These are phyloP conservation scores for Xerocomus brunneocitrinus DNA, from an alignment of 768 basidiomycete species.

Conservation along the genomic window DNA sequence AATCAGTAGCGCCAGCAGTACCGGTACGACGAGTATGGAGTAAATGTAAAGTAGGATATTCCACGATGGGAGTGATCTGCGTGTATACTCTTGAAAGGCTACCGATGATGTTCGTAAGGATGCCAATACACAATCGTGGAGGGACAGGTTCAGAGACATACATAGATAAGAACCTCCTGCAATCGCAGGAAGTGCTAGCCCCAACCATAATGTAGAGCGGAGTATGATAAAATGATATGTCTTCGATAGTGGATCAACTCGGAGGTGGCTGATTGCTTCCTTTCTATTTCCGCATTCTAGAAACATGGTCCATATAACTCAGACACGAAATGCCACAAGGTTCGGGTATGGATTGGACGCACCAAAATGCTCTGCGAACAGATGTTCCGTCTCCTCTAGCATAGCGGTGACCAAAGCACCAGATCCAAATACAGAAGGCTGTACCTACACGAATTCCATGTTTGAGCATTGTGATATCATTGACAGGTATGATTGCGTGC, in stretches of 20 bases:
- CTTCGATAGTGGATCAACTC: constrained; percentile 46
- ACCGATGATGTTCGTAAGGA: not conserved
- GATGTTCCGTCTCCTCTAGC: constrained; percentile 68
- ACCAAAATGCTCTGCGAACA: constrained; percentile 78
- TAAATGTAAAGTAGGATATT: constrained; percentile 75
- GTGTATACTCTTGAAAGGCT: constrained; percentile 55
- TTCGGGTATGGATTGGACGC: constrained; percentile 18
- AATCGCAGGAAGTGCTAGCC: constrained; percentile 67
- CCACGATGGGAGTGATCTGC: constrained; percentile 59
- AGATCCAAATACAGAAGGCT: constrained; percentile 63
- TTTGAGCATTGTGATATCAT: not conserved
- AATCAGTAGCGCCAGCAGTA: constrained; percentile 70
- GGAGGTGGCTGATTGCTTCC: constrained; percentile 63
- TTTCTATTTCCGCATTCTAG: constrained; percentile 70
- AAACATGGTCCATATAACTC: not conserved
- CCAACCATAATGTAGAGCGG: constrained; percentile 67
- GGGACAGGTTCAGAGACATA: constrained; percentile 1
- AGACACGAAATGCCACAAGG: not conserved
- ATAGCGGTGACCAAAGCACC: constrained; percentile 57
- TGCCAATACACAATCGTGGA: not conserved
- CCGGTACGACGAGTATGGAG: constrained; percentile 65
- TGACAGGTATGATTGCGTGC: constrained; percentile 30
- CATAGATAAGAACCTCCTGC: constrained; percentile 61
- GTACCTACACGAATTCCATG: constrained; percentile 42
- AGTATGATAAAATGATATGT: constrained; percentile 75